Base-by-base conservation (phyloP, 202 grass and related monocot species). In the Alloteropsis angusta region DNA sequence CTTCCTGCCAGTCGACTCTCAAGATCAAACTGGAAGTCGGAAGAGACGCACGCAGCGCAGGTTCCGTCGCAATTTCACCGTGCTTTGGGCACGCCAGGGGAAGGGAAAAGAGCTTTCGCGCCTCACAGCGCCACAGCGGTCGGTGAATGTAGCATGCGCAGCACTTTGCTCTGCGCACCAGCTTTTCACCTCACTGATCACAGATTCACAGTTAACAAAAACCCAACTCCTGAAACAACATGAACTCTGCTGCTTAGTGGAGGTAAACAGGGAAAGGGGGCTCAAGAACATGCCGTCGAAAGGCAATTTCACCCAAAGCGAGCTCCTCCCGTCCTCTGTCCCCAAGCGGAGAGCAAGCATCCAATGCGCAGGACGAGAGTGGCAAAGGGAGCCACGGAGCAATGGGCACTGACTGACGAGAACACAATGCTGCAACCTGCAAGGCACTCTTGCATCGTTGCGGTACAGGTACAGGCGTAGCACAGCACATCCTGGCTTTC, bases 311-410 rank as follows among this genome's bases (percentile, higher is more conserved):
- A 9, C 63, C 18, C 11, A 30, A 37, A 43, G 58, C 26, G 18
- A 70, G 44, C 23, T 66, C 12, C n/a, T 12, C 16, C 16, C 35
- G 4, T 44, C 42, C 23, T 46, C 65, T 6, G 12, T 47, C 43
- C 64, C 43, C 66, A 16, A 47, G 23, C 36, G 12, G 30, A 42
- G 47, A 37, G 85, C 58, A 78, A 37, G 85, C 58, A 78, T 83
- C 85, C 85, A 57, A 83, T 67, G 80, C 66, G 46, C 47, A 50
- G 30, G 75, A 56, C 57, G 11, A 15, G 43, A 35, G 60, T 1
- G 59, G 8, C 18, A n/a, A n/a, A 6, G 14, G 14, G 5, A 12
- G 21, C 3, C 3, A 56, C 4, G 3, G 19, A 14, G 21, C 76
- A 49, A 50, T 26, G 56, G 72, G 65, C 79, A 71, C 58, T 7